Base-by-base conservation (phyloP, 768 basidiomycete genomes). In the Russula lepida region DNA sequence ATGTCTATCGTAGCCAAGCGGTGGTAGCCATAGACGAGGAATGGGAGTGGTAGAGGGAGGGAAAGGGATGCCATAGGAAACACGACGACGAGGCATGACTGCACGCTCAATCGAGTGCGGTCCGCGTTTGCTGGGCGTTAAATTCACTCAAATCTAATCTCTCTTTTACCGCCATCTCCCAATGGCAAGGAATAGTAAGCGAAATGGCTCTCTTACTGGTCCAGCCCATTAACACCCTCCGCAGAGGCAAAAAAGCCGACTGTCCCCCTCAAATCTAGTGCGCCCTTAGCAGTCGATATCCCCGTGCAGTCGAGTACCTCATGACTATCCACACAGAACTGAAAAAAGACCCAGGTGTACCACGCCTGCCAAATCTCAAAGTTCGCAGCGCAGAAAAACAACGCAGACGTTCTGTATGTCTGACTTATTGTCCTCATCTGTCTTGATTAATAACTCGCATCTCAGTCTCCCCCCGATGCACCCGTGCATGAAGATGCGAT, bases 341-440 rank as follows among this genome's bases (percentile, higher is more conserved):
- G 43, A 92, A 89, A 74, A 94, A 91, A 70, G 93, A 95, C 71
- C 88, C 89, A 37, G 94, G 92, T 19, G 76, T 97, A 2, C 93
- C 93, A 6, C 84, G 88, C 68, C 80, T 95, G 2, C 86, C 89
- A 17, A 78, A 84, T 73, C 74, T 89, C 51, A 90, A 89, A 74
- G 74, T 76, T 21, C 75, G 78, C 60, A 80, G 81, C 74, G 77
- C 77, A 58, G 79, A 75, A 41, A 81, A 78, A 59, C 76, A 78
- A 44, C 78, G 76, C 56, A 73, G 73, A 23, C 76, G 72, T 25
- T 68, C 73, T 43, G 81, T 77, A 64, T 56, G 78, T 78, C 46
- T 27, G 2, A 25, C 37, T 19, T 28, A 15, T 6, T 2, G 23
- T 15, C 4, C 28, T n/a, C 8, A 7, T 27, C 39, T 53, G 25